phyloP scores from a whole-genome alignment of 2,329 filamentous ascomycete genomes.

The Davidsoniella eucalypti region DNA sequence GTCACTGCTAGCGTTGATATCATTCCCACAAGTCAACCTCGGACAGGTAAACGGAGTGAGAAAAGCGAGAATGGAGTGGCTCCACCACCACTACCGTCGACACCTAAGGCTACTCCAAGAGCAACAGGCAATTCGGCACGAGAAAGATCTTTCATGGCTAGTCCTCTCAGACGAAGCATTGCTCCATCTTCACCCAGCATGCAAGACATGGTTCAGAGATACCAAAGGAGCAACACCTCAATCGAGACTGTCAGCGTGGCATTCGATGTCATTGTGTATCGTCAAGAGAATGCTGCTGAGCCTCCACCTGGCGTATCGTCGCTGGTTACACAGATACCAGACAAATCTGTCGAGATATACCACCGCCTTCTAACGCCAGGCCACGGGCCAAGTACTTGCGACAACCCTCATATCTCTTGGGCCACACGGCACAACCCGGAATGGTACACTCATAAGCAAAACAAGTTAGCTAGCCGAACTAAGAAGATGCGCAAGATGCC shows the following conservation, averaged over 20 bases:
- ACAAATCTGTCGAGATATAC: conserved; percentile 1
- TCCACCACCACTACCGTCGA: too few species aligned
- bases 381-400: background rate
- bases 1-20: too few species aligned
- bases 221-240: background rate
- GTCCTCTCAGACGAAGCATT: background rate
- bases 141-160: background rate
- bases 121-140: too few species aligned
- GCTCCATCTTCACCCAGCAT: background rate
- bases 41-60: too few species aligned
- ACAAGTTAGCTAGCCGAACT: background rate
- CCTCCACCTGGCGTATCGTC: conserved; percentile 2
- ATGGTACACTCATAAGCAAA: conserved; percentile 4
- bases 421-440: background rate
- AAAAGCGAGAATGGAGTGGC: too few species aligned
- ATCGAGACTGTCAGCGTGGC: background rate
- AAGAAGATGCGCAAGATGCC: conserved; percentile 1
- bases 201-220: background rate
- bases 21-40: too few species aligned
- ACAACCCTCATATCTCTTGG: conserved; percentile 1
- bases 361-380: conserved; percentile 3
- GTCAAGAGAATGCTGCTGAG: background rate
- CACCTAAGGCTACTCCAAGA: too few species aligned
- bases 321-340: conserved; percentile 2
- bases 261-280: conserved; percentile 6